Evolutionary conservation across 768 basidiomycete genomes (phyloP).

Genomic region (Pleurotus giganteus): DNA sequence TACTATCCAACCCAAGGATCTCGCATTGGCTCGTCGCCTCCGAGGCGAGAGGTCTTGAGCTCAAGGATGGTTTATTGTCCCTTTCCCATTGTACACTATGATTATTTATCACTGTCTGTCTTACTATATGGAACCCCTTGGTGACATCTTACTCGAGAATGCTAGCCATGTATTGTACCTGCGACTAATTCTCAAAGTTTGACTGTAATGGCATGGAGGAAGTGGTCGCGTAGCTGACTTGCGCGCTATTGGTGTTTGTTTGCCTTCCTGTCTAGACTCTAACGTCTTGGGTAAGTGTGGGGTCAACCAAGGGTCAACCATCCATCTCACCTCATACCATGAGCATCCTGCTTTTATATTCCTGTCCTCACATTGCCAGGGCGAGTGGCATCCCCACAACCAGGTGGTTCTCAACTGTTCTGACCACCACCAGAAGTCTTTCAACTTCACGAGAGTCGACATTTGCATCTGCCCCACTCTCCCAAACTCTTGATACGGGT

Average conservation of each 20-base stretch:
- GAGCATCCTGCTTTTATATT: conserved; percentile 13
- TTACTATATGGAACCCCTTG: not conserved
- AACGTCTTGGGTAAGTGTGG: not conserved
- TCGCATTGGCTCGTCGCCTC: conserved; percentile 52
- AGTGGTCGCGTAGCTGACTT: not conserved
- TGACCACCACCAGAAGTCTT: conserved; percentile 33
- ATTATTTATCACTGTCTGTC: not conserved
- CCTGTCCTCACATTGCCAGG: not conserved
- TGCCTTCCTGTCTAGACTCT: not conserved
- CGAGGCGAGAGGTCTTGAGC: conserved; percentile 37
- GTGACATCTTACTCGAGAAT: too few species aligned
- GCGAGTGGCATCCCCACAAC: not conserved
- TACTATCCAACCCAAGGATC: conserved; percentile 63
- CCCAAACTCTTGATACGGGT: conserved; percentile 63
- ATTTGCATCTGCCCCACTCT: conserved; percentile 49
- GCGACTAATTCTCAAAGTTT: too few species aligned
- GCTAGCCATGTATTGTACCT: not conserved
- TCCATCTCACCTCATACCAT: conserved; percentile 13
- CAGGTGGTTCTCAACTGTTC: not conserved
- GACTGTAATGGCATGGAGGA: too few species aligned
- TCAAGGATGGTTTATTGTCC: not conserved
- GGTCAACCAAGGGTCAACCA: too few species aligned
- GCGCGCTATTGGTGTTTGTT: conserved; percentile 8
- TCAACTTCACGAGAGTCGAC: conserved; percentile 44
- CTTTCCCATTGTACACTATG: not conserved